Conservation (phyloP, 306 rosid genomes). For the Fragaria ananassa region DNA sequence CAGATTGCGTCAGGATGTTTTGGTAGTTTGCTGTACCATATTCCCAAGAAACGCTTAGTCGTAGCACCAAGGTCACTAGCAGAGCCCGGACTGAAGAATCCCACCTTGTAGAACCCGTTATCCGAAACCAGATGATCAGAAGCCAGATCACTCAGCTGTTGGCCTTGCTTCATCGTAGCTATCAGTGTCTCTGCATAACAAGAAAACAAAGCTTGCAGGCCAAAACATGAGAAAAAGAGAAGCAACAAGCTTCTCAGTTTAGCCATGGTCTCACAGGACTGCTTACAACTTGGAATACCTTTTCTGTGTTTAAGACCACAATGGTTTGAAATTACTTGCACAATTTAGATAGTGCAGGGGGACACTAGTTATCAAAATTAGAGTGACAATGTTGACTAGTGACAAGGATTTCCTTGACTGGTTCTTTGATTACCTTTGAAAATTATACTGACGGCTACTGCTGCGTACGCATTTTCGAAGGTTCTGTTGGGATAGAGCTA, state of each 20-base stretch:
- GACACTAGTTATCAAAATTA: not conserved
- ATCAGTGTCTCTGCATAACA: not conserved
- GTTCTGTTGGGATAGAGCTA: not conserved
- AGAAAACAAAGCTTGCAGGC: not conserved
- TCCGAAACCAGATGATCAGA: constrained; percentile 11
- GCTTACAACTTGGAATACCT: not conserved
- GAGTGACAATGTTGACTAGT: not conserved
- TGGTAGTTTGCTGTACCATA: constrained; percentile 24
- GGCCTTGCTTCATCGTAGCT: constrained; percentile 14
- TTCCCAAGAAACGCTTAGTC: constrained; percentile 16
- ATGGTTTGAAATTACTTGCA: not conserved
- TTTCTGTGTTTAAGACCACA: not conserved
- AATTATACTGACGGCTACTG: not conserved
- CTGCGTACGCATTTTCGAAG: not conserved
- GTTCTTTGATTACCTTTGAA: not conserved
- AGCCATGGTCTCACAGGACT: not conserved
- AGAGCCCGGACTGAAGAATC: constrained; percentile 26
- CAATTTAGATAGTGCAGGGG: not conserved
- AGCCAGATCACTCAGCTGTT: constrained; percentile 3
- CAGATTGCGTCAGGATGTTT: constrained; percentile 27
- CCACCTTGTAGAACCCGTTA: constrained; percentile 17
- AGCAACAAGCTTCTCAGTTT: not conserved
- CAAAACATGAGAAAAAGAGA: constrained; percentile 4
- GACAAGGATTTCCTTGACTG: not conserved
- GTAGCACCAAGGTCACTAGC: constrained; percentile 4